Evolutionary conservation across 1,284 basidiomycete species (phyloP).

Genomic region (Boletus holoroseus): DNA sequence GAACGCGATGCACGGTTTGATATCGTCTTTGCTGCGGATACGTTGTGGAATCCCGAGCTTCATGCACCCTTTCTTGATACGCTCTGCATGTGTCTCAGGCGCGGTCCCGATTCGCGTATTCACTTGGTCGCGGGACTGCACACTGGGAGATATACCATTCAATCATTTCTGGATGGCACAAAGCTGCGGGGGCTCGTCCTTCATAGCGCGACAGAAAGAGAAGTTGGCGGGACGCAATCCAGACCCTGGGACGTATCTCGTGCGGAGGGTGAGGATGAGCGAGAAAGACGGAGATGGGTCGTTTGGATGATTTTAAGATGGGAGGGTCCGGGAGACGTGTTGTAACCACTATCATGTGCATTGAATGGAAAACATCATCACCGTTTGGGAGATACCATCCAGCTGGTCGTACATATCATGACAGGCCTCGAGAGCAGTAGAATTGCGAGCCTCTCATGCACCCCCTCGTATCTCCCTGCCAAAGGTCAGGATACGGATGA

Average conservation of each 20-base stretch:
- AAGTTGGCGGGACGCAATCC: conserved; percentile 35
- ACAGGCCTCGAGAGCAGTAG: not conserved
- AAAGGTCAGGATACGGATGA: conserved; percentile 33
- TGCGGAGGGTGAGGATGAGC: conserved; percentile 52
- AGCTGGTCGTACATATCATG: not conserved
- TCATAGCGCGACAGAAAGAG: conserved; percentile 46
- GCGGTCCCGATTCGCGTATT: conserved; percentile 41
- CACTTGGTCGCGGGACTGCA: conserved; percentile 67
- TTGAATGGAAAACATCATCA: not conserved
- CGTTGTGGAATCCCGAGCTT: conserved; percentile 63
- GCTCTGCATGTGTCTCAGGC: conserved; percentile 44
- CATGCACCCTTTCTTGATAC: conserved; percentile 52
- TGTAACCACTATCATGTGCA: conserved; percentile 7
- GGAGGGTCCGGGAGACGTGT: conserved; percentile 23
- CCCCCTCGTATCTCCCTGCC: conserved; percentile 24
- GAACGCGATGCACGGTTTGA: conserved; percentile 43
- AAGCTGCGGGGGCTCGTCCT: conserved; percentile 40
- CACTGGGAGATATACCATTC: conserved; percentile 65
- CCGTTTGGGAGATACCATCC: not conserved
- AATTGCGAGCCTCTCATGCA: conserved; percentile 8
- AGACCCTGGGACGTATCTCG: conserved; percentile 51
- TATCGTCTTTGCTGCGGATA: conserved; percentile 65
- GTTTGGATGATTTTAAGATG: conserved; percentile 62
- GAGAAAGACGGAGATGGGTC: conserved; percentile 62
- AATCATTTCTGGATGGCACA: conserved; percentile 45